Conservation (phyloP, 768 basidiomycete genomes). For the Lactarius deliciosus region DNA sequence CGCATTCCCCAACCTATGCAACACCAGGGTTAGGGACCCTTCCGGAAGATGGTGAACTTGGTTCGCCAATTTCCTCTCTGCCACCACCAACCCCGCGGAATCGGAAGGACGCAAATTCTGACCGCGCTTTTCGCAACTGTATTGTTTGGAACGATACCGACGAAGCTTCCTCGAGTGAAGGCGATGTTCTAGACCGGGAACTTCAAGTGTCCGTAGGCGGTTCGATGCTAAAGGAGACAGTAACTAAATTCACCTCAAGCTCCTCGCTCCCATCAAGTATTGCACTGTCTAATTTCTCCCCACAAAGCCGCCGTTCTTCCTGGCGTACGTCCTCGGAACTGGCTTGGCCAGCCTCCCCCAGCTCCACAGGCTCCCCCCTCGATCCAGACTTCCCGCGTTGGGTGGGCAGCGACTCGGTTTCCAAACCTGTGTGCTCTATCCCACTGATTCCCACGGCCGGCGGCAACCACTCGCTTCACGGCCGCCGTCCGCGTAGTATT, state of each 20-base stretch:
- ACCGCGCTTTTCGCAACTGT: slow-evolving; percentile 33
- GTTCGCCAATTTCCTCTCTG: slow-evolving; percentile 27
- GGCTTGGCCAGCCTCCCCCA: slow-evolving; percentile 21
- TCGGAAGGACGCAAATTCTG: slow-evolving; percentile 30
- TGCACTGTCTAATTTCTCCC: slow-evolving; percentile 31
- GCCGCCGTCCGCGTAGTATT: slow-evolving; percentile 19
- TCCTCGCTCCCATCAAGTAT: slow-evolving; percentile 32
- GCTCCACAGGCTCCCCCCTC: slow-evolving; percentile 19
- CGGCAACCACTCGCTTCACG: background rate
- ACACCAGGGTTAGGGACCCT: slow-evolving; percentile 43
- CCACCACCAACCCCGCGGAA: slow-evolving; percentile 29
- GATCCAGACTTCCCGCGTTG: slow-evolving; percentile 28
- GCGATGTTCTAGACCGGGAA: slow-evolving; percentile 18
- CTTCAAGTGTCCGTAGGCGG: slow-evolving; percentile 13
- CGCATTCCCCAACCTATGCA: slow-evolving; percentile 25
- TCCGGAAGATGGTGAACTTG: slow-evolving; percentile 51
- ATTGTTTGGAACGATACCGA: slow-evolving; percentile 30
- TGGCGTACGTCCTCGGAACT: slow-evolving; percentile 32
- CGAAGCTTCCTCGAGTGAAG: slow-evolving; percentile 17
- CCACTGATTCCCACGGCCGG: background rate
- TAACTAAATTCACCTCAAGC: slow-evolving; percentile 11
- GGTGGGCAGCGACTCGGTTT: background rate
- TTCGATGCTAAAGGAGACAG: slow-evolving; percentile 5
- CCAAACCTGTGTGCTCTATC: background rate
- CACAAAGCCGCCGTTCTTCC: slow-evolving; percentile 32